Conservation (phyloP, 345 rosid genomes). For the Populus nigra region DNA sequence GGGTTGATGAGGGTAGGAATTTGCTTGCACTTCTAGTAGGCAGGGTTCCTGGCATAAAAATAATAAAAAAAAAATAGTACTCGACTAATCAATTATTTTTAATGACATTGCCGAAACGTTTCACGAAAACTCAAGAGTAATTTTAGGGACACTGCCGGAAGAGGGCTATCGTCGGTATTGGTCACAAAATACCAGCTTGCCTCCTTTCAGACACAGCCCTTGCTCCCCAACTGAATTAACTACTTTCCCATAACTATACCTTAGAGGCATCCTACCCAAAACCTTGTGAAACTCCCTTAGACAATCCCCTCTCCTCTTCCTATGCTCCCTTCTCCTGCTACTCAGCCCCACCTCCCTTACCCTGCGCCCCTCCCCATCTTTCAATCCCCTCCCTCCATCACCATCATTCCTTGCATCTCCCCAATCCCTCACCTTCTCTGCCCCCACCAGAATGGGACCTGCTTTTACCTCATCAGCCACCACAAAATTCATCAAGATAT, state of each 20-base stretch:
- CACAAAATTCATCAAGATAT: constrained; percentile 70
- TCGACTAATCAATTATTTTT: too few relatives aligned
- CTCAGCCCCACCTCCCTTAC: constrained; percentile 61
- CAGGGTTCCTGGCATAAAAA: too few relatives aligned
- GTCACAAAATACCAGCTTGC: constrained; percentile 59
- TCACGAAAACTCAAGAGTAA: too few relatives aligned
- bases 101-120: too few relatives aligned
- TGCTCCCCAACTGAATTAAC: constrained; percentile 68
- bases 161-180: constrained; percentile 4
- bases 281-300: constrained; percentile 54
- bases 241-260: constrained; percentile 59
- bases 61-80: too few relatives aligned
- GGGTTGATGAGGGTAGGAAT: too few relatives aligned
- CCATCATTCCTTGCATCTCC: constrained; percentile 66
- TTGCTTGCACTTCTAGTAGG: too few relatives aligned
- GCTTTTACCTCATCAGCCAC: constrained; percentile 48
- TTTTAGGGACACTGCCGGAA: too few relatives aligned
- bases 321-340: constrained; percentile 55
- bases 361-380: constrained; percentile 12
- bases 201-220: constrained; percentile 59
- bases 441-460: constrained; percentile 71
- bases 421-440: constrained; percentile 61
- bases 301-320: constrained; percentile 72
- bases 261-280: constrained; percentile 61
- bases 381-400: constrained; percentile 9